These are phyloP conservation scores for Chalciporus piperatus DNA, from an alignment of 768 basidiomycete species.

Conservation along the genomic window DNA sequence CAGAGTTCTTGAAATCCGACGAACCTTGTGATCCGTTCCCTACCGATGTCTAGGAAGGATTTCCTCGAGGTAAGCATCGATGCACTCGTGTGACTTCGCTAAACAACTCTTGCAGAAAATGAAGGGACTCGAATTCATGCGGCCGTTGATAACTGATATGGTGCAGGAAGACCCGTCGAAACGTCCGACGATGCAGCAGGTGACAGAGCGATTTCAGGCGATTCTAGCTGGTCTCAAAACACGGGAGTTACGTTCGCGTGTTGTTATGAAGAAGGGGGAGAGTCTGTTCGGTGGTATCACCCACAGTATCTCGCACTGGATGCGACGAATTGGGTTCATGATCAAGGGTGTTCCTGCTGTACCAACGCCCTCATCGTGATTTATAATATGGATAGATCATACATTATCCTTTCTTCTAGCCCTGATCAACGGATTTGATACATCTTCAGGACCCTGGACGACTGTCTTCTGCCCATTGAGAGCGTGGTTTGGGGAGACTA, in stretches of 20 bases:
- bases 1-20: conserved; percentile 28
- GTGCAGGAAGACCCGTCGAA: conserved; percentile 31
- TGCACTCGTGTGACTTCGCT: not conserved
- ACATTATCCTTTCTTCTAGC: too few relatives aligned
- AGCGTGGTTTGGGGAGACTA: too few relatives aligned
- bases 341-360: conserved; percentile 12
- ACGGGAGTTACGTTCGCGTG: conserved; percentile 25
- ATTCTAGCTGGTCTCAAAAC: conserved; percentile 16
- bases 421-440: too few relatives aligned
- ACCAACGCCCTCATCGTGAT: conserved; percentile 3
- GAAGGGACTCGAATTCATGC: conserved; percentile 28
- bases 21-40: conserved; percentile 36
- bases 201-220: conserved; percentile 26
- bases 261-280: not conserved
- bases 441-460: too few relatives aligned
- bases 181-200: conserved; percentile 35
- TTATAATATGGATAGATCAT: too few relatives aligned
- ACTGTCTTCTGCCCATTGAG: too few relatives aligned
- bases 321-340: conserved; percentile 13
- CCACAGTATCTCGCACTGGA: conserved; percentile 15
- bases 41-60: conserved; percentile 35
- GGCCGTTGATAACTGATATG: conserved; percentile 34
- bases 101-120: not conserved
- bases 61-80: conserved; percentile 27
- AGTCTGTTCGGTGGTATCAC: not conserved